phyloP scores from a whole-genome alignment of 345 rosid genomes.

The Mangifera indica region DNA sequence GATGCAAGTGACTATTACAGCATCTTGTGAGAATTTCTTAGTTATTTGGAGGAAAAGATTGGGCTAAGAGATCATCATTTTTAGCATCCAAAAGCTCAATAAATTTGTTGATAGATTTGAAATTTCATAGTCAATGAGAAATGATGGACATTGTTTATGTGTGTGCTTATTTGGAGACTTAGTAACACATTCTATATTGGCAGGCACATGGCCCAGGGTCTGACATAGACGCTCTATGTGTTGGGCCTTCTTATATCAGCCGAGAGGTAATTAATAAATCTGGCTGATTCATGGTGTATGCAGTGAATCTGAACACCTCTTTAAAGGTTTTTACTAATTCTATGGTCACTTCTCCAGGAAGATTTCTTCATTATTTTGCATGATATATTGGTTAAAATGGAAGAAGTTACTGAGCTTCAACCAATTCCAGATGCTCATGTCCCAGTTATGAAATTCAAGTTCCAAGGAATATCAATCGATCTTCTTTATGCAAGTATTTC shows the following conservation, averaged over 20 bases:
- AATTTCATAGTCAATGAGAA: neutral
- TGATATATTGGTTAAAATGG: conserved; percentile 65
- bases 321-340: conserved; percentile 8
- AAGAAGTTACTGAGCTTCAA: conserved; percentile 83
- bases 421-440: conserved; percentile 97
- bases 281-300: neutral
- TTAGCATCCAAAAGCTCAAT: neutral
- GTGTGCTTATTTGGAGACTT: conserved; percentile 3
- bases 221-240: conserved; percentile 86
- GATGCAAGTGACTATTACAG: neutral
- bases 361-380: conserved; percentile 82
- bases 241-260: conserved; percentile 90
- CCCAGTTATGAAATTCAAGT: conserved; percentile 95
- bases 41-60: neutral
- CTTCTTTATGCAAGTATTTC: conserved; percentile 93
- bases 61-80: neutral
- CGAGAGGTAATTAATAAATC: conserved; percentile 57
- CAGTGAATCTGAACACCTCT: neutral
- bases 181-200: neutral
- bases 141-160: neutral
- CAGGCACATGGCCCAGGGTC: conserved; percentile 97
- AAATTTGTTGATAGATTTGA: neutral
- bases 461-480: conserved; percentile 84
- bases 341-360: conserved; percentile 41
- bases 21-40: neutral